Evolutionary conservation across 75 land plant genomes (phyloP), one percentile per base, ranked within the genome.

Genomic region (Sequoia sempervirens): DNA sequence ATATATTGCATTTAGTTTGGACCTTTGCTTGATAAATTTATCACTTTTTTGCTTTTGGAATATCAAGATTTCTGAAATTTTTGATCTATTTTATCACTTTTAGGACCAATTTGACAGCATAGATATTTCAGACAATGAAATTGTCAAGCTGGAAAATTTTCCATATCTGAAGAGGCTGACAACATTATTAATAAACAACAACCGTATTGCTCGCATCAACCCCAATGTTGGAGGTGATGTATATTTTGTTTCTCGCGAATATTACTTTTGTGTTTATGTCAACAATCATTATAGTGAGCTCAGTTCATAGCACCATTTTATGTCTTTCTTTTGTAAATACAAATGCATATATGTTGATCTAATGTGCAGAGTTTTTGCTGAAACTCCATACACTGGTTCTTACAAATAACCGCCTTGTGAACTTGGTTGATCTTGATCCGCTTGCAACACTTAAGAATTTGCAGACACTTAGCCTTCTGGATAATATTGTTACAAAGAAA

Each of bases 91-190:
- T 10, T 53, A 43, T 83, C 81, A 69, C 75, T 80, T 73, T 34
- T 94, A 97, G 99, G 99, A 96, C 75, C 99, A 97, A 86, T 97
- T 94, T 90, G 98, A 96, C 79, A 91, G 94, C 75, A 96, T 97
- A 86, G 99, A 97, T 87, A 84, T 97, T 50, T 96, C 99, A 36
- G 99, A 97, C 84, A 97, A 97, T 90, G 99, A 97, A 88, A 93
- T 97, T 85, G 99, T 97, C n/a, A 97, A 97, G 90, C 92, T 97
- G 12, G 99, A 97, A 76, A 94, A 94, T 73, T 93, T 94, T 82
- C 99, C 99, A 12, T 85, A 88, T 72, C 87, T 97, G 80, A 92
- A 88, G 84, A 92, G 99, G 1, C 86, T 97, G 66, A 93, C 95
- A 1, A 96, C 99, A 38, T 87, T 97, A 85, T 87, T 97, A 23